Evolutionary conservation across 169 alveolate species (phyloP).

Genomic region (Sarcocystis neurona): DNA sequence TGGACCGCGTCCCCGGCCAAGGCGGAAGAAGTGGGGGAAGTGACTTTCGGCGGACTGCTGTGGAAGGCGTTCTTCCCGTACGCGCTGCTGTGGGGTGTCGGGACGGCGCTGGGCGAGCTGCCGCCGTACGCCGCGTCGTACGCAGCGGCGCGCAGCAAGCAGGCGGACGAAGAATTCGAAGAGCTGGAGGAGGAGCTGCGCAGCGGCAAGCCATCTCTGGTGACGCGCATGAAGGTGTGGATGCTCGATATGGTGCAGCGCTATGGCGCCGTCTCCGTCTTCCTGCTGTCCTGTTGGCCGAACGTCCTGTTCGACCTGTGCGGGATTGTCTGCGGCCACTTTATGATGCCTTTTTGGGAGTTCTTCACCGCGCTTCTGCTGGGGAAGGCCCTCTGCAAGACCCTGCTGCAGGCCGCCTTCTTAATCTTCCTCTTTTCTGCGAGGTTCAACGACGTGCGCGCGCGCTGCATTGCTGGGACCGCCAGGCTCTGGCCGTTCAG

Average conservation of each 20-base stretch:
- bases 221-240: constrained; percentile 75
- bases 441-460: neutral
- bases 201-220: constrained; percentile 9
- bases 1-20: too few species aligned
- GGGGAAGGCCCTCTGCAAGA: constrained; percentile 89
- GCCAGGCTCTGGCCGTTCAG: constrained; percentile 19
- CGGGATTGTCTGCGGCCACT: constrained; percentile 94
- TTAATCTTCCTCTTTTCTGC: constrained; percentile 51
- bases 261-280: constrained; percentile 87
- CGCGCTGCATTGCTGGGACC: neutral
- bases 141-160: constrained; percentile 85
- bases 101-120: constrained; percentile 94
- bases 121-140: constrained; percentile 95
- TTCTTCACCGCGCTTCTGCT: constrained; percentile 90
- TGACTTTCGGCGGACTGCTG: constrained; percentile 7
- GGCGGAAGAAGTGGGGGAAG: constrained; percentile 11
- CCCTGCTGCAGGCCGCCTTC: constrained; percentile 35
- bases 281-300: constrained; percentile 86
- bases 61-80: constrained; percentile 37
- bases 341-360: constrained; percentile 84
- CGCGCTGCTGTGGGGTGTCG: constrained; percentile 91
- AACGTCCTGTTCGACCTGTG: constrained; percentile 87
- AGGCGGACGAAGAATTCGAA: constrained; percentile 80
- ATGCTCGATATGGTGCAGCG: constrained; percentile 79
- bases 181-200: constrained; percentile 67